Base-by-base conservation (phyloP, 2,329 filamentous ascomycete species). In the Sphaceloma murrayae region DNA sequence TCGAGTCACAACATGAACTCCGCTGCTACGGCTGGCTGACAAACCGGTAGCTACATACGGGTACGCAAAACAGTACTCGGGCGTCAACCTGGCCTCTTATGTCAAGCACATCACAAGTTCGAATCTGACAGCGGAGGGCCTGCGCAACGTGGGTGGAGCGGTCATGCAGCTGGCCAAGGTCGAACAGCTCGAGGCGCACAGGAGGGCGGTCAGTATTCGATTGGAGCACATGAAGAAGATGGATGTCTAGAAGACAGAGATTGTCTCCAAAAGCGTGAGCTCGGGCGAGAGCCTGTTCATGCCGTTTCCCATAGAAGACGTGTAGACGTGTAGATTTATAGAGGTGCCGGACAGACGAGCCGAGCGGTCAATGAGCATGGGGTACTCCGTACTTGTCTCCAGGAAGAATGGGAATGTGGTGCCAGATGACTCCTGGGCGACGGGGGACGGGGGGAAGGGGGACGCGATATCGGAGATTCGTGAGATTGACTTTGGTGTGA, bases 91-190 rank as follows among this genome's bases (percentile, higher is more conserved):
- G 4, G 86, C 78, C 22, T 96, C 89, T 2, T 98, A 95, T 66
- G 76, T 94, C 62, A 98, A 98, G 70, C 87, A 96, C 70, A 95
- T 98, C 58, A 98, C 91, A 27, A 91, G 85, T 67, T 86, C 87
- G 0, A 85, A 94, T 62, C 73, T 98, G 49, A 94, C 86, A 1
- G 77, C 80, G 13, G 75, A 94, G 56, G 91, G 91, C 16, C 69
- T 98, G 50, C 74, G 75, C 54, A 91, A 93, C 56, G 83, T 98
- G 2, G 86, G 89, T 24, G 69, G 72, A 43, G 87, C 91, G 3
- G 91, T 98, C 43, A 95, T 96, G 86, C 83, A 89, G 63, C 72
- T 98, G 36, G 91, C 91, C 17, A 84, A 85, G 58, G 88, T 96
- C 2, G 91, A 98, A 64, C 85, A 93, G 60, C 70, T 98, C 21